These are phyloP conservation scores for Larix kaempferi DNA, from an alignment of 75 land plant genomes.

Conservation along the genomic window DNA sequence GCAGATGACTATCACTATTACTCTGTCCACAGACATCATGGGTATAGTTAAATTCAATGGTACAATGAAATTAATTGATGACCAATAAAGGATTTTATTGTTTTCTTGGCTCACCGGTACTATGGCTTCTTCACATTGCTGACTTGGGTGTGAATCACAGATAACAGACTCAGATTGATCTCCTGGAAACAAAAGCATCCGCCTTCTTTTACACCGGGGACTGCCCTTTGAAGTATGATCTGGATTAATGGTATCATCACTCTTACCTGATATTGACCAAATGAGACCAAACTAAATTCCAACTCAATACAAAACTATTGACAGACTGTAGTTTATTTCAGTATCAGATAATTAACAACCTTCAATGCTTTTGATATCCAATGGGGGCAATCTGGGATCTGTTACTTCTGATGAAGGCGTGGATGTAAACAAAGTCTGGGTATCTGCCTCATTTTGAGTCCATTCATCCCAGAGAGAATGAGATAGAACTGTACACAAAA, in stretches of 20 bases:
- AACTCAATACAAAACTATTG: background rate
- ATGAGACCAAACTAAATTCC: background rate
- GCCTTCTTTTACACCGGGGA: constrained; percentile 30
- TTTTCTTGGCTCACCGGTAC: background rate
- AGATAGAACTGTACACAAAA: constrained; percentile 19
- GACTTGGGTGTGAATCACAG: background rate
- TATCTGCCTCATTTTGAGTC: constrained; percentile 17
- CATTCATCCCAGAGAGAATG: constrained; percentile 23
- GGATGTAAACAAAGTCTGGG: constrained; percentile 12
- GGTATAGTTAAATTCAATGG: background rate
- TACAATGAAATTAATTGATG: background rate
- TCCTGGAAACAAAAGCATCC: constrained; percentile 12
- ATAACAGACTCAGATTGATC: background rate
- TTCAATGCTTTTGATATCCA: background rate
- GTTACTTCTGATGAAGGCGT: constrained; percentile 16
- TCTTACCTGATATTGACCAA: background rate
- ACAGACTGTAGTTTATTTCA: background rate
- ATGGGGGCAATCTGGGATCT: background rate
- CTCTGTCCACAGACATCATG: background rate
- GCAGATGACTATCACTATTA: background rate
- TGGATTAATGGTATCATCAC: background rate
- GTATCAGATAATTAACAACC: constrained; percentile 4
- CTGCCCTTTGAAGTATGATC: background rate
- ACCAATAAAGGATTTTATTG: too few relatives aligned
- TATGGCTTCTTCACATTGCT: background rate